These are phyloP conservation scores for Chaetomiaceae sp. DNA, from an alignment of 2,329 filamentous ascomycete genomes.

Conservation along the genomic window DNA sequence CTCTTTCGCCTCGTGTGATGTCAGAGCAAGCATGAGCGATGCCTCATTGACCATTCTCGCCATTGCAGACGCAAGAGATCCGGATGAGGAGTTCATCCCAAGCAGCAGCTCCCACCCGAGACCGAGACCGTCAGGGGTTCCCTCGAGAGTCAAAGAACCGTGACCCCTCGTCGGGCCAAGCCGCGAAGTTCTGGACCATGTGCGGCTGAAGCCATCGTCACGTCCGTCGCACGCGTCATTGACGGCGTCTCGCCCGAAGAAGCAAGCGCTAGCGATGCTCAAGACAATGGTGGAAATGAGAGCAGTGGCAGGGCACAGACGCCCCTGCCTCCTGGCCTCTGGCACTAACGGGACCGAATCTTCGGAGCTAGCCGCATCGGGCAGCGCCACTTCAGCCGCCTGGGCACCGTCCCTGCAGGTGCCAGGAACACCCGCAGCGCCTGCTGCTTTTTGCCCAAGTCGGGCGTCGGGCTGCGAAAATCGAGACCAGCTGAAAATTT, in stretches of 20 bases:
- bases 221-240: not conserved
- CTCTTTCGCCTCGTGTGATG: too few species aligned
- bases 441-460: slow-evolving; percentile 1
- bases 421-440: not conserved
- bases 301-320: too few species aligned
- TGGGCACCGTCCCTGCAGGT: slow-evolving; percentile 1
- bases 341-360: too few species aligned
- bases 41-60: too few species aligned
- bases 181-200: not conserved
- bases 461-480: not conserved
- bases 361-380: slow-evolving; percentile 6
- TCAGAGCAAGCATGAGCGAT: too few species aligned
- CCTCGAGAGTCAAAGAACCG: too few species aligned
- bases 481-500: slow-evolving; percentile 6
- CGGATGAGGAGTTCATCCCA: too few species aligned
- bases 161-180: not conserved
- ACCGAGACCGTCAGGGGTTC: not conserved
- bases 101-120: too few species aligned
- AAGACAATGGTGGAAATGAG: slow-evolving; percentile 14
- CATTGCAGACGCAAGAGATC: too few species aligned
- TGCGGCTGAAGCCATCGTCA: slow-evolving; percentile 6
- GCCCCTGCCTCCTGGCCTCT: too few species aligned
- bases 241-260: not conserved
- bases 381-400: not conserved
- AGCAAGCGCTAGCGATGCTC: slow-evolving; percentile 16